Evolutionary conservation across 148 eudicot genomes (phyloP).

Genomic region (Spergularia bocconei): DNA sequence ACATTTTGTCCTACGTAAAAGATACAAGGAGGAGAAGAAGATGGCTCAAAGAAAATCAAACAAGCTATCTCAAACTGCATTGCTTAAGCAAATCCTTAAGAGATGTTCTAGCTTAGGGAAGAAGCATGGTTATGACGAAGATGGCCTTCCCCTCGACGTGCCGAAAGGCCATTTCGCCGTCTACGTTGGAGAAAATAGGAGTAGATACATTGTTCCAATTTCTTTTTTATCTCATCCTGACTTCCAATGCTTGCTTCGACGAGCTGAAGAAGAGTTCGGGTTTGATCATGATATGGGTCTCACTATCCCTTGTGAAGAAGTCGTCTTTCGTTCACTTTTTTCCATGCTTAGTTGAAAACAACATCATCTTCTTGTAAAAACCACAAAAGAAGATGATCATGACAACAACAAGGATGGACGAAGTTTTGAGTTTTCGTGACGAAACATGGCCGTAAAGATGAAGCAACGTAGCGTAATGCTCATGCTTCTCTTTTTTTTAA

Average conservation of each 20-base stretch:
- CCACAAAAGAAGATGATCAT: neutral
- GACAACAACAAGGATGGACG: neutral
- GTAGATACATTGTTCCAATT: constrained; percentile 76
- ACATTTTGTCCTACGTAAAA: neutral
- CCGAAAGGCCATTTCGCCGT: constrained; percentile 90
- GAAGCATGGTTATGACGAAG: constrained; percentile 46
- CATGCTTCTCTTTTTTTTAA: constrained; percentile 36
- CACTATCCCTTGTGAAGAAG: constrained; percentile 88
- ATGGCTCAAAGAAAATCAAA: constrained; percentile 60
- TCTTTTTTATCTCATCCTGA: constrained; percentile 65
- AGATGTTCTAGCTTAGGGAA: constrained; percentile 79
- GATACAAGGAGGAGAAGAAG: neutral
- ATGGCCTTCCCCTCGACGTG: constrained; percentile 67
- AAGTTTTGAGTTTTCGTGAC: constrained; percentile 21
- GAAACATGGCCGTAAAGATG: constrained; percentile 34
- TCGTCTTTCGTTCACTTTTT: constrained; percentile 60
- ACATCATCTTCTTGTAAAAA: neutral
- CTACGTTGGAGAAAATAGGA: constrained; percentile 74
- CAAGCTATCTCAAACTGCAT: constrained; percentile 60
- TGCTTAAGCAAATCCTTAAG: constrained; percentile 68
- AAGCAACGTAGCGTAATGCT: constrained; percentile 20
- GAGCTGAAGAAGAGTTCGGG: constrained; percentile 87
- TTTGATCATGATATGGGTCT: constrained; percentile 82
- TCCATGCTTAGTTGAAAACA: constrained; percentile 57
- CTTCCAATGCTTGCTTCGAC: constrained; percentile 64